Conservation (phyloP, 352 stramenopile species). For the Phytopythium cucurbitacearum region DNA sequence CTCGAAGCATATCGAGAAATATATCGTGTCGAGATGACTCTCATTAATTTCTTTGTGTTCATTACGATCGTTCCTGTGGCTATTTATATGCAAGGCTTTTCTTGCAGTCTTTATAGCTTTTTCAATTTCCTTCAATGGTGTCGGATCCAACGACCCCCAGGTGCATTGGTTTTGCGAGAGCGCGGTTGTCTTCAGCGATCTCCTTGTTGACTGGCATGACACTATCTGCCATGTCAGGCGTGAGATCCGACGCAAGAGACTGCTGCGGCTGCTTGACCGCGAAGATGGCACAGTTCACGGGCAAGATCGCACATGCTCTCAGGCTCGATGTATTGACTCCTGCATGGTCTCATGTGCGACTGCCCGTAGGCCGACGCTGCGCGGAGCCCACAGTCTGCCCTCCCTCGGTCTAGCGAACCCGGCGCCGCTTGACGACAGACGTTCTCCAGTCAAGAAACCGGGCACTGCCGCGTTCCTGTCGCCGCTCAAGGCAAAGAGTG, state of each 20-base stretch:
- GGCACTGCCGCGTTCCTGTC: constrained; percentile 23
- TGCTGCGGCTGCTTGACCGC: constrained; percentile 19
- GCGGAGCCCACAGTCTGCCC: constrained; percentile 28
- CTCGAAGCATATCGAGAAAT: too few relatives aligned
- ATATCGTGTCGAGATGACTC: too few relatives aligned
- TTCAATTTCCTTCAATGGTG: too few relatives aligned
- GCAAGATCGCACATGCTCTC: constrained; percentile 2
- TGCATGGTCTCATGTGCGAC: background rate
- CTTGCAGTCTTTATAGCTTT: too few relatives aligned
- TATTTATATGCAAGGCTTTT: too few relatives aligned
- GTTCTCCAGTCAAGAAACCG: background rate
- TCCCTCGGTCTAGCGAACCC: constrained; percentile 7
- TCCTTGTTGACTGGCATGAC: too few relatives aligned
- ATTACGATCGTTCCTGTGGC: too few relatives aligned
- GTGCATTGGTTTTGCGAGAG: too few relatives aligned
- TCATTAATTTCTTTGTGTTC: too few relatives aligned
- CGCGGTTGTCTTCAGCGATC: too few relatives aligned
- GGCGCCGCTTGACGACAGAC: too few relatives aligned
- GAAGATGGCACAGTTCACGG: constrained; percentile 16
- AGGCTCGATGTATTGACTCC: background rate
- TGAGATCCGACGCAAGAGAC: constrained; percentile 9
- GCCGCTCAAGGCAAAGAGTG: constrained; percentile 17
- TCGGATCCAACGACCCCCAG: too few relatives aligned
- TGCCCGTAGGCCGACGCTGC: constrained; percentile 8
- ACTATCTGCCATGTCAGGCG: background rate